phyloP scores from a whole-genome alignment of 2,329 filamentous ascomycete species.

The Plenodomus biglobosus region DNA sequence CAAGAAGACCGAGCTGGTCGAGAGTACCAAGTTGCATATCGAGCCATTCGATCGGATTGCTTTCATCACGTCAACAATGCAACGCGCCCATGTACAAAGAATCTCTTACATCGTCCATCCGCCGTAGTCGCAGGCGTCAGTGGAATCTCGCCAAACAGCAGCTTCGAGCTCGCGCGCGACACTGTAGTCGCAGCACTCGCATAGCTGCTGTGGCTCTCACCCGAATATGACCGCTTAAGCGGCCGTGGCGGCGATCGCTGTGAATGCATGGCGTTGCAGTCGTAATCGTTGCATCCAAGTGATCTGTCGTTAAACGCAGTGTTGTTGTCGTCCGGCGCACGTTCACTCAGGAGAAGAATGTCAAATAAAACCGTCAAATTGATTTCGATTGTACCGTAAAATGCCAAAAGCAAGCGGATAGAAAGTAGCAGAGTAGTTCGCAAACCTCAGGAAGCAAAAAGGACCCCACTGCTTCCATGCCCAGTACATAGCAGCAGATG shows the following conservation, averaged over 20 bases:
- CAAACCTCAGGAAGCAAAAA: conserved; percentile 34
- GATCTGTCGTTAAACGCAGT: conserved; percentile 3
- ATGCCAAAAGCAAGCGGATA: conserved; percentile 21
- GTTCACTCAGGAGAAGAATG: background rate
- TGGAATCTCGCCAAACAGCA: conserved; percentile 55
- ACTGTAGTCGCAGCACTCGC: conserved; percentile 35
- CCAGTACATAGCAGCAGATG: conserved; percentile 34
- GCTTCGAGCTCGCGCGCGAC: conserved; percentile 43
- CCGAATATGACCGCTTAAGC: conserved; percentile 44
- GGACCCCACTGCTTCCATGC: conserved; percentile 31
- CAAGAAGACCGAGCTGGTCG: conserved; percentile 52
- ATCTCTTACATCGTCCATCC: conserved; percentile 41
- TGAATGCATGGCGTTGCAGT: conserved; percentile 33
- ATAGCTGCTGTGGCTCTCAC: conserved; percentile 43
- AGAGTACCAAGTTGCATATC: conserved; percentile 53
- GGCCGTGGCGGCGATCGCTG: conserved; percentile 37
- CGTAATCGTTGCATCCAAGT: conserved; percentile 19
- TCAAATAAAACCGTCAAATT: conserved; percentile 14
- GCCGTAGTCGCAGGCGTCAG: conserved; percentile 44
- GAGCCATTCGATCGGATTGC: conserved; percentile 50
- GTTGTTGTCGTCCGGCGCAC: conserved; percentile 12
- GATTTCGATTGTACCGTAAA: conserved; percentile 7
- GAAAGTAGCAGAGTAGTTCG: background rate
- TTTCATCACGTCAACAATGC: conserved; percentile 31
- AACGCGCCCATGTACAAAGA: conserved; percentile 5